Conservation (phyloP, 805 yeast species). For the Candida sanyiensis region DNA sequence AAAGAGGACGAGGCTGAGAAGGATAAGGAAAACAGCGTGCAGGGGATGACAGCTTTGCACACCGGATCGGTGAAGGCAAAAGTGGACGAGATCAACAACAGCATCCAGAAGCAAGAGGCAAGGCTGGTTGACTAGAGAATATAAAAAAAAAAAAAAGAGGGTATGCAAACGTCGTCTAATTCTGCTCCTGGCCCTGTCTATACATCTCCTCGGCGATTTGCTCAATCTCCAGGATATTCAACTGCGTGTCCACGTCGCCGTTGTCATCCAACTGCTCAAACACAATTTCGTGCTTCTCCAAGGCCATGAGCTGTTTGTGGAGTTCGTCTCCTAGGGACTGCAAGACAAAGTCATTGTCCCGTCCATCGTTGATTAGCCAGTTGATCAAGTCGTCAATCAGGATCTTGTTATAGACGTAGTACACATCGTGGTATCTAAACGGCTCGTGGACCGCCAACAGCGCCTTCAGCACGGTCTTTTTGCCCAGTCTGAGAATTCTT, state of each 20-base stretch:
- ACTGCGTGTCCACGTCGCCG: slow-evolving; percentile 34
- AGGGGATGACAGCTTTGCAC: background rate
- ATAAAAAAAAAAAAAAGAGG: background rate
- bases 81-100: slow-evolving; percentile 2
- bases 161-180: background rate
- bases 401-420: slow-evolving; percentile 76
- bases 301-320: slow-evolving; percentile 32
- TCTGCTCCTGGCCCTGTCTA: slow-evolving; percentile 8
- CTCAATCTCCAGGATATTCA: slow-evolving; percentile 54
- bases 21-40: slow-evolving; percentile 1
- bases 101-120: background rate
- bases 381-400: slow-evolving; percentile 71
- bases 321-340: slow-evolving; percentile 65
- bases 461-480: slow-evolving; percentile 52
- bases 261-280: slow-evolving; percentile 48
- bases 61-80: slow-evolving; percentile 1
- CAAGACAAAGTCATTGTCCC: slow-evolving; percentile 52
- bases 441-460: slow-evolving; percentile 61
- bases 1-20: background rate
- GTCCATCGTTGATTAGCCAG: slow-evolving; percentile 59
- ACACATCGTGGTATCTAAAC: slow-evolving; percentile 77
- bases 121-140: background rate
- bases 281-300: slow-evolving; percentile 43
- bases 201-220: slow-evolving; percentile 48
- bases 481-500: slow-evolving; percentile 60